Percentiles rank a stretch among this genome's conserved stretches.
Conservation (phyloP, 192 early-diverging fungal species). For the Oehlia diaphana region DNA sequence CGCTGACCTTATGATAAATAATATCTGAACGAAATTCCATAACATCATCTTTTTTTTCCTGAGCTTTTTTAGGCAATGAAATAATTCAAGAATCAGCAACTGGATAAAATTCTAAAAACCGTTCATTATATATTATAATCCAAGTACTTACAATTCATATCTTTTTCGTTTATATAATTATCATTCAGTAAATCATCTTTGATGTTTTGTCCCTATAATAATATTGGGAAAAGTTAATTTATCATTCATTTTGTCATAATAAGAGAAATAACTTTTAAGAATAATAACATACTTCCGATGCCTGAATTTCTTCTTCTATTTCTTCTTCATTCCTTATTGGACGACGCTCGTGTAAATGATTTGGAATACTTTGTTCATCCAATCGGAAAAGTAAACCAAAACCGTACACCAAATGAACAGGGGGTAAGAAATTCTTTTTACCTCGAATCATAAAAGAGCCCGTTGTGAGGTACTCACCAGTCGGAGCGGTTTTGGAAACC, state of each 20-base stretch:
- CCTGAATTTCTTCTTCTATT: background rate
- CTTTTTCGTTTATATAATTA: background rate
- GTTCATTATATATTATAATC: background rate
- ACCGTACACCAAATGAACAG: slow-evolving; percentile 93
- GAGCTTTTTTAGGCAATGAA: background rate
- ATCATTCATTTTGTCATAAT: background rate
- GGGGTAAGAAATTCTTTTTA: slow-evolving; percentile 93
- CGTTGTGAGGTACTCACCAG: slow-evolving; percentile 87
- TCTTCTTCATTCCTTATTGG: slow-evolving; percentile 40
- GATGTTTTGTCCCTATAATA: background rate
- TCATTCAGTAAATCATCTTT: background rate
- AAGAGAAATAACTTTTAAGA: background rate
- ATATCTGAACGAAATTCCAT: background rate
- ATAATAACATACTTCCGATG: background rate
- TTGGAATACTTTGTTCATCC: slow-evolving; percentile 76
- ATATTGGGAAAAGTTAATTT: background rate
- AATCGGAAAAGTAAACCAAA: slow-evolving; percentile 91
- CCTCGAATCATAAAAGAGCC: slow-evolving; percentile 94
- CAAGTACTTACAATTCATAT: background rate
- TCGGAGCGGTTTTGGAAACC: slow-evolving; percentile 87
- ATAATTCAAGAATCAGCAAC: no score
- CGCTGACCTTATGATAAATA: background rate
- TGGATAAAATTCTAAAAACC: background rate
- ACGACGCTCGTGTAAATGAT: slow-evolving; percentile 74
- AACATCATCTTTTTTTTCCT: background rate